These are phyloP conservation scores for Vitis hybrid DNA, from an alignment of 177 flowering plant genomes.

Conservation along the genomic window DNA sequence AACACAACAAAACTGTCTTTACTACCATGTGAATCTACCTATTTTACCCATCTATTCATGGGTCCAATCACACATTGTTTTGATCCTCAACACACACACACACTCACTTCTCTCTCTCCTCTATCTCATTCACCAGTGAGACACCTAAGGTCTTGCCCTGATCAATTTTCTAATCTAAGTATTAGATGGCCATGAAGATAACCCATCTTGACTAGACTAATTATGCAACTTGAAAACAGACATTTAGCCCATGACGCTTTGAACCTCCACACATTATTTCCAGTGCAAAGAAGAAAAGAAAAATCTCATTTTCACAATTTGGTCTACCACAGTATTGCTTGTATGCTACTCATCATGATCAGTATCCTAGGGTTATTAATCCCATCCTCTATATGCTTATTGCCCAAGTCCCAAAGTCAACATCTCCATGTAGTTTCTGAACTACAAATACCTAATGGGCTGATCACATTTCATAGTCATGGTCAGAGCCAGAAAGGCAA, in stretches of 20 bases:
- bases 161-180: conserved; percentile 18
- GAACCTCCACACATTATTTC: not conserved
- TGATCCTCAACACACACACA: not conserved
- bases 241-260: not conserved
- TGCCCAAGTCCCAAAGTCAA: too few relatives aligned
- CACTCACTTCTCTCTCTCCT: too few relatives aligned
- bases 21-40: not conserved
- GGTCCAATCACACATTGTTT: conserved; percentile 13
- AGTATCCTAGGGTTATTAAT: too few relatives aligned
- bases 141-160: conserved; percentile 2
- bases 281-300: conserved; percentile 5
- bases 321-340: too few relatives aligned
- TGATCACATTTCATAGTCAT: not conserved
- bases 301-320: not conserved
- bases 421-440: not conserved
- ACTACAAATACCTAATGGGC: not conserved
- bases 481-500: not conserved
- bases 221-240: conserved; percentile 16
- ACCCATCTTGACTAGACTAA: conserved; percentile 24
- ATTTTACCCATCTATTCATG: conserved; percentile 14
- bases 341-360: too few relatives aligned
- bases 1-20: not conserved
- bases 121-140: not conserved
- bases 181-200: conserved; percentile 15
- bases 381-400: too few relatives aligned